Evolutionary conservation across 2,329 filamentous ascomycete genomes (phyloP), one percentile per base, ranked within the genome.

Genomic region (Colletotrichum lini): DNA sequence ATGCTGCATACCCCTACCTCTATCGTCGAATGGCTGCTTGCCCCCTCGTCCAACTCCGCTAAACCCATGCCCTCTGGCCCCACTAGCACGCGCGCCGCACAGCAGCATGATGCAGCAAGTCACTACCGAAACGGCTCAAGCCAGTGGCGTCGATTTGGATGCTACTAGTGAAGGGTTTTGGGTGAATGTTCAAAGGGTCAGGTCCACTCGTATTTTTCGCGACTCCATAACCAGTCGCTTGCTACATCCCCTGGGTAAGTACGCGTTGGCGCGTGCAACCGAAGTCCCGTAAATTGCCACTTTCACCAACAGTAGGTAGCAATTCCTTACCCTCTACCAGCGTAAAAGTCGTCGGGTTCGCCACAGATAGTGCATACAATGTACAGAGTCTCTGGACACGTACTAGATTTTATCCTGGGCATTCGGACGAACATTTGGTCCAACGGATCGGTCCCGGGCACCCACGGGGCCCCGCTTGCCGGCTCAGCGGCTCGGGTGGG

Each of bases 371-470:
- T 38, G 12, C 9, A 8, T 38, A 38, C 9, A 35, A 9, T 10
- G 35, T 12, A 10, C 8, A 38, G 35, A 38, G 35, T 38, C 35
- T 38, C 35, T 2, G 8, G 9, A 38, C 35, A 38, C 35, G 35
- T 9, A 38, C 35, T 38, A 10, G 8, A 9, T 38, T 9, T 10
- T 38, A 38, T 38, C 35, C 35, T 38, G 58, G 58, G 38, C 58
- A 50, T 59, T 53, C 65, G 68, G 68, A 57, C 26, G 58, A 64
- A 63, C 47, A 10, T 64, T 58, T 47, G 47, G 18, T 10, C 65
- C 68, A 68, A 68, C 65, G 58, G 68, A 30, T 5, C 49, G 15
- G 40, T 12, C 8, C 23, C 23, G 57, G 18, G 16, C 4, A 7
- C 56, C 23, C 35, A 26, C n/a, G 44, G n/a, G 12, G n/a, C 18